Evolutionary conservation across 768 basidiomycete species (phyloP), one percentile per base, ranked within the genome.

Genomic region (Rossbeevera mucosa): DNA sequence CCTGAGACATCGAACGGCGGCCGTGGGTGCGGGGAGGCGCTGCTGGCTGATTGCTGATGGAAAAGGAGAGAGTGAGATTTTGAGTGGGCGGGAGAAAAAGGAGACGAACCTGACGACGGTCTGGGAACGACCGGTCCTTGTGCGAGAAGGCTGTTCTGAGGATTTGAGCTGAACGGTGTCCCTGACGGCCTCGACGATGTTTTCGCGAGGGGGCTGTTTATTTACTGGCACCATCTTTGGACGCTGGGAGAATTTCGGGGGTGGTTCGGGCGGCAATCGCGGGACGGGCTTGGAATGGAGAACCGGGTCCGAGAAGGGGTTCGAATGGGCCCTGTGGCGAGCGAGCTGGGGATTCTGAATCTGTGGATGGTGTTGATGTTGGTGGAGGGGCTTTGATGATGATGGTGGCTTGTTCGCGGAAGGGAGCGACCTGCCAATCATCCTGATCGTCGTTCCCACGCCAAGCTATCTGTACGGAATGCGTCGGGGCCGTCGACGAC

Each of bases 121-220:
- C 61, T 83, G 79, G 57, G 79, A 83, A 56, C 86, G 79, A 58
- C 71, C 74, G 44, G 80, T 70, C 62, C 80, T 80, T 21, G 65
- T 58, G 57, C 76, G 74, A 47, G 81, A 68, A 50, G 74, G 58
- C 43, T 73, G 66, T 53, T 76, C 74, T 25, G 72, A 60, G 36
- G 72, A 65, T 45, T 75, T 78, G 59, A 85, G 70, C 51, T 77
- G 76, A 21, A 87, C 84, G 46, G 86, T 84, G 54, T 90, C 85
- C 57, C 81, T 76, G 57, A 88, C 80, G 40, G 86, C 80, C 29
- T 87, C 82, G 51, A 76, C 64, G 69, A 84, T 78, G 56, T 75
- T 66, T 54, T 71, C 67, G 36, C 72, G 62, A 55, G 71, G 71
- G 18, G 60, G 60, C 16, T 69, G 71, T 44, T 72, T 72, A 49